A percentile compares a stretch with the other conserved stretches of the same genome.
These are phyloP conservation scores for Colletotrichum plurivorum DNA, from an alignment of 2,329 filamentous ascomycete genomes.

Conservation along the genomic window DNA sequence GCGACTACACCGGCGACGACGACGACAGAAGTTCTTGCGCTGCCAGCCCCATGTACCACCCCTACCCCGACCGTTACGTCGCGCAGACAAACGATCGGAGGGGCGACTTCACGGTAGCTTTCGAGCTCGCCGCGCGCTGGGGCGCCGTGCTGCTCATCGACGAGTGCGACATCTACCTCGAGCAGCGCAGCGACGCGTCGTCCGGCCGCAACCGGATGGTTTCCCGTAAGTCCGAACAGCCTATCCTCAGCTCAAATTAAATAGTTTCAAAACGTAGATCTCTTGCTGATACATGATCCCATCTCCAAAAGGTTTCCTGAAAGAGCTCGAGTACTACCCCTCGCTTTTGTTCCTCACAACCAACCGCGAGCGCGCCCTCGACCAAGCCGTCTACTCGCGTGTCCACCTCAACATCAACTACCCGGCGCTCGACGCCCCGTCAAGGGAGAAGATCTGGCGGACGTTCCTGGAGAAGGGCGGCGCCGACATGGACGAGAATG, in stretches of 20 bases:
- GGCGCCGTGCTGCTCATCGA: constrained; percentile 88
- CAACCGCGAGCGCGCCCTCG: constrained; percentile 73
- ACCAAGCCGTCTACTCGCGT: constrained; percentile 63
- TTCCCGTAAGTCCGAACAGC: constrained; percentile 8
- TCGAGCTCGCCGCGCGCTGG: constrained; percentile 70
- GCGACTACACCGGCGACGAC: constrained; percentile 74
- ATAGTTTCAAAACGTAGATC: not conserved
- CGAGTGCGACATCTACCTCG: constrained; percentile 87
- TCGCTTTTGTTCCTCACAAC: constrained; percentile 92
- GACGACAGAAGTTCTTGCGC: constrained; percentile 42
- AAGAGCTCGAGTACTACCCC: constrained; percentile 91
- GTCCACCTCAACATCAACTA: constrained; percentile 61
- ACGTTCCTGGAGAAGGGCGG: constrained; percentile 42
- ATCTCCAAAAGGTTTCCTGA: constrained; percentile 70
- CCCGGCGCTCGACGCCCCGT: constrained; percentile 42
- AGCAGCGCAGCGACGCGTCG: constrained; percentile 74
- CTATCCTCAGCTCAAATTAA: too few species aligned
- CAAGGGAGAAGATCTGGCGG: constrained; percentile 45
- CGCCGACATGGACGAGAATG: constrained; percentile 29
- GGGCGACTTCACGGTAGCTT: constrained; percentile 52
- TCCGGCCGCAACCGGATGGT: constrained; percentile 35
- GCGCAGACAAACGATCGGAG: constrained; percentile 25
- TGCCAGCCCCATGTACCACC: not conserved
- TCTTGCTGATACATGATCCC: too few species aligned
- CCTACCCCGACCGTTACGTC: not conserved